Base-by-base conservation (phyloP, 1,284 basidiomycete species). In the Amylostereum chailletii region DNA sequence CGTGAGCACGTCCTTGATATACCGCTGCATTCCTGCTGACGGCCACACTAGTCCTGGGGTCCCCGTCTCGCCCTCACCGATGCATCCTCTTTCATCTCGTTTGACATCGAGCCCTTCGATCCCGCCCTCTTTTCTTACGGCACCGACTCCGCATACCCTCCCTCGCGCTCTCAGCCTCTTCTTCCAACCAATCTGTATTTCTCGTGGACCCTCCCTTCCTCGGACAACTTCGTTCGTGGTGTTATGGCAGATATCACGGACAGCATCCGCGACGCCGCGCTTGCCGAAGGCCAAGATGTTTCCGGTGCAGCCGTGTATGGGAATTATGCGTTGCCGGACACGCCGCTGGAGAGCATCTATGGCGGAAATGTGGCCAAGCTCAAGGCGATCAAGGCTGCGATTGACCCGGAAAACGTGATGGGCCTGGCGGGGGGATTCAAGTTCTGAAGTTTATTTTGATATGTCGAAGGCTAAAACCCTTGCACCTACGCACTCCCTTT, bases 71-170 rank as follows among this genome's bases (percentile, higher is more conserved):
- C 53, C n/a, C 45, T 58, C 53, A 32, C 47, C 49, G 40, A 45
- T 5, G 79, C 79, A 56, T 72, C 70, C 49, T 65, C 78, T 50
- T 66, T 68, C 34, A 56, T 70, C 53, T 76, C 74, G 8, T 81
- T 79, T 56, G 72, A 69, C 48, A 66, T 79, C 51, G 77, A 84
- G 54, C 76, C 77, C 4, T 81, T 83, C 71, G 65, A 77, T 3
- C 60, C 72, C 0, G 58, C 58, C 30, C 55, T 77, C 51, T 69
- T 75, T 56, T 58, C 60, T 3, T 71, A 77, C 56, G 66, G 62
- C 47, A 48, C 62, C 19, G 60, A 58, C 1, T 65, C 75, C 1
- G 76, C 77, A 0, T 80, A 71, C 57, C 78, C 76, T 2, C 71
- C 74, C 1, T 57, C 61, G 10, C 72, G 78, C 46, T 53, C 61